Conservation (phyloP, 441 rosid genomes). For the Arabidopsis lyrata region DNA sequence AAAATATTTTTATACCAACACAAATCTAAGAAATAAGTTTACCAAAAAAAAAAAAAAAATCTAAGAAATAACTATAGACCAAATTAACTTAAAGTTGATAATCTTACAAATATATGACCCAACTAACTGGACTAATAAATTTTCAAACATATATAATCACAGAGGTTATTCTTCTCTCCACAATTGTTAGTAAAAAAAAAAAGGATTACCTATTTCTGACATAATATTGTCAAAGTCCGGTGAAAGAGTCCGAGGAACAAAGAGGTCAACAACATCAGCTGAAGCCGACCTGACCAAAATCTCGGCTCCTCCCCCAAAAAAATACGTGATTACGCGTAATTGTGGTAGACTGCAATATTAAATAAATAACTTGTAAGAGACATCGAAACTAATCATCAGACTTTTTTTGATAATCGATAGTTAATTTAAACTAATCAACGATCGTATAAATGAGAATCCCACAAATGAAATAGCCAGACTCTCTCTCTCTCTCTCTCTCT, state of each 20-base stretch:
- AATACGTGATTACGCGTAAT: conserved; percentile 45
- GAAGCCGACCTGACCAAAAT: conserved; percentile 29
- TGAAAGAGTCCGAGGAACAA: conserved; percentile 29
- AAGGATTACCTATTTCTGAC: no score
- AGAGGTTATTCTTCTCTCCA: no score
- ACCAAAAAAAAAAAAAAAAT: no score
- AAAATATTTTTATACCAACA: no score
- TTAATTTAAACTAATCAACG: conserved; percentile 6
- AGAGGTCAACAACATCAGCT: conserved; percentile 16
- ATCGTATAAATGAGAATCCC: conserved; percentile 33
- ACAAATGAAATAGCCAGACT: conserved; percentile 9
- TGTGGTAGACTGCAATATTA: conserved; percentile 14
- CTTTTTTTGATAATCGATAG: not conserved
- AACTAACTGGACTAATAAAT: no score
- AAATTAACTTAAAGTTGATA: no score
- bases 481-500: conserved; percentile 1
- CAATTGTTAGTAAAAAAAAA: no score
- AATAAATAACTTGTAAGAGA: not conserved
- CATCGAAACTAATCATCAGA: not conserved
- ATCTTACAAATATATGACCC: no score
- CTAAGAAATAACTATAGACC: no score
- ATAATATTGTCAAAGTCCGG: not conserved
- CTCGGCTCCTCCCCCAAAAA: conserved; percentile 17
- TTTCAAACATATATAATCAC: no score
- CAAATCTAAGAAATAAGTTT: no score